These are phyloP conservation scores for Cryptococcus sp. DNA, from an alignment of 1,284 basidiomycete genomes.

Conservation along the genomic window DNA sequence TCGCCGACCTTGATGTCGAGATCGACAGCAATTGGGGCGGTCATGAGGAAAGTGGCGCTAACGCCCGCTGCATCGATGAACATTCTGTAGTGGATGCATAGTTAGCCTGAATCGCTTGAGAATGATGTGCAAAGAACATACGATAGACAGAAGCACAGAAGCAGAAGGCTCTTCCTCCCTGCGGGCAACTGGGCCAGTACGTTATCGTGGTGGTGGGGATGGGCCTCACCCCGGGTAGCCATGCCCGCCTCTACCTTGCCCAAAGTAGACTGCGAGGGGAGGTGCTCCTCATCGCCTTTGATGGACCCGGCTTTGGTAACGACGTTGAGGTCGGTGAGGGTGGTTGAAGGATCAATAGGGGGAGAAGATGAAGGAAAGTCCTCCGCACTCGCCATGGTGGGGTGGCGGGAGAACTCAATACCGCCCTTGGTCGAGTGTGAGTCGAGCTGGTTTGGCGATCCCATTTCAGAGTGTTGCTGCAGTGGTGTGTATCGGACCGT, in stretches of 20 bases:
- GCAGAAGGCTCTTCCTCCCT: conserved; percentile 31
- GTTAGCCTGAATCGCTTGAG: background rate
- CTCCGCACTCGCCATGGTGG: conserved; percentile 11
- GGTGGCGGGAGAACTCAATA: conserved; percentile 12
- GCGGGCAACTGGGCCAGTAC: conserved; percentile 25
- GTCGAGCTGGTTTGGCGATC: no score
- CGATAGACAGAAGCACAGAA: conserved; percentile 37
- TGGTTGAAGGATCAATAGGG: conserved; percentile 2
- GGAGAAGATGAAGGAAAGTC: background rate
- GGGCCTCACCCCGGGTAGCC: conserved; percentile 6
- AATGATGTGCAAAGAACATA: conserved; percentile 5
- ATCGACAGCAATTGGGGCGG: conserved; percentile 39
- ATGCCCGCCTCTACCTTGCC: conserved; percentile 14
- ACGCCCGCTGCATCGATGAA: conserved; percentile 43
- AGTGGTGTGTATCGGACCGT: no score
- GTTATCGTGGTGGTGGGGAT: conserved; percentile 15
- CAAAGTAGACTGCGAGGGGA: conserved; percentile 19
- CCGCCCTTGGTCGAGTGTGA: no score
- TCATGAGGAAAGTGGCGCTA: conserved; percentile 43
- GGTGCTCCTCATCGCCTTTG: conserved; percentile 5
- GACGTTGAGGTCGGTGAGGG: conserved; percentile 16
- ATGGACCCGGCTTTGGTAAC: background rate
- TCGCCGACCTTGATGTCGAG: conserved; percentile 30
- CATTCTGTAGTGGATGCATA: conserved; percentile 17
- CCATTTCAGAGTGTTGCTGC: no score